Base-by-base conservation (phyloP, 2,329 filamentous ascomycete species). In the Colletotrichum plurivorum region DNA sequence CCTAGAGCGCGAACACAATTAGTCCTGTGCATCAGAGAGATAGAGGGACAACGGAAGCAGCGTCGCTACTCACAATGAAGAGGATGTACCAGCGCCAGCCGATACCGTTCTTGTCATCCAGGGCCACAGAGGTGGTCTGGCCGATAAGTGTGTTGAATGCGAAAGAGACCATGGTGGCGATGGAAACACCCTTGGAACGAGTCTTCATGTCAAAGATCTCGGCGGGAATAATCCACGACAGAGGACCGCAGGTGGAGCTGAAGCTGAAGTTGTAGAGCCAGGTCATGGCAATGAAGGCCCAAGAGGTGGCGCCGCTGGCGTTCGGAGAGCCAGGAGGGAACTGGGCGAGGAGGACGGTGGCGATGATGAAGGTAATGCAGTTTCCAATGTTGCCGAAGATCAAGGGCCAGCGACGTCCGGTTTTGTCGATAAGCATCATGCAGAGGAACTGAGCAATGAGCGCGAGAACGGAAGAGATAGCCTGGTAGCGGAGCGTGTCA, bases 231-330 rank as follows among this genome's bases (percentile, higher is more conserved):
- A 88, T 87, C 86, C 80, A 87, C 0, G 78, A 80, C 1, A 94
- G 80, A 0, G 92, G 92, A 22, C 92, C 92, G 68, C 90, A 93
- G 2, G 91, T 92, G 41, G 87, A 86, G 4, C 87, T 91, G 84
- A 94, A 94, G 49, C 86, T 91, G 82, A 94, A 92, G 80, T 95
- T 94, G 84, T 93, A 95, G 1, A 93, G 77, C 93, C 93, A 95
- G 1, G 92, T 95, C 73, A 88, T 85, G 49, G 70, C 75, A 70
- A 95, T 95, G 79, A 95, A 95, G 1, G 89, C 92, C 90, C 91
- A 93, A 7, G 86, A 85, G 1, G 91, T 91, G 45, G 57, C 49
- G 12, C 63, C 56, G 20, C 27, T 64, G 48, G 79, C 80, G 67
- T 78, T 78, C 67, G 84, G 81, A 54, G 78, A 78, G 2, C 85